Percentiles rank a stretch among this genome's conserved stretches.
phyloP scores from a whole-genome alignment of 148 eudicot species.

The Vaccinium myrtillus region DNA sequence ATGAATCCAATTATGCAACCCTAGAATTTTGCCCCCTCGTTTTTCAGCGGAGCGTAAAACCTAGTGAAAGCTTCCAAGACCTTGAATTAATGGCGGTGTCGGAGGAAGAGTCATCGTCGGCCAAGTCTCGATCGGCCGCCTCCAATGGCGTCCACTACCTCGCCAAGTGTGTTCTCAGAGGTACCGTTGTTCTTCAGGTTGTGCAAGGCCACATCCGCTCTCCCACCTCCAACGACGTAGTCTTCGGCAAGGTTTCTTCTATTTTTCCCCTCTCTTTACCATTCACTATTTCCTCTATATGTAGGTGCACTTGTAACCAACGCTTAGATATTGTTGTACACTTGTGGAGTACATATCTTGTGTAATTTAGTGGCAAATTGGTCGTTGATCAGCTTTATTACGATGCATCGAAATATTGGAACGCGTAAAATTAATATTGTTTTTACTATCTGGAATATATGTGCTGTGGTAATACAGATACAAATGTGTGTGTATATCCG shows the following conservation, averaged over 20 bases:
- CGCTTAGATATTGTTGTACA: neutral
- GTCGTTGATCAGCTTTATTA: neutral
- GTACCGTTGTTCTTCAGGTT: conserved; percentile 81
- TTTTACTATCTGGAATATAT: too few species aligned
- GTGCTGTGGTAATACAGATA: neutral
- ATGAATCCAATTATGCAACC: neutral
- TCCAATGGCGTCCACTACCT: conserved; percentile 59
- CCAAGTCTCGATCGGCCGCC: conserved; percentile 36
- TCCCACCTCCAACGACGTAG: conserved; percentile 67
- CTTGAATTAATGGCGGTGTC: conserved; percentile 58
- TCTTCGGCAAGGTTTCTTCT: conserved; percentile 65
- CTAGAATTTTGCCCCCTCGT: neutral
- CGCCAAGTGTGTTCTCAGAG: conserved; percentile 74
- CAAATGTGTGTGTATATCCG: neutral
- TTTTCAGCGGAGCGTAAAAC: neutral
- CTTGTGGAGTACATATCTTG: neutral
- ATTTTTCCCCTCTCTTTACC: neutral
- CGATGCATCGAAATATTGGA: neutral
- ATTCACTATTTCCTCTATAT: neutral
- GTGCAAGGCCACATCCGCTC: conserved; percentile 77
- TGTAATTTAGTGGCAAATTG: neutral
- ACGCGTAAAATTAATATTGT: neutral
- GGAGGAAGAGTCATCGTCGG: conserved; percentile 72
- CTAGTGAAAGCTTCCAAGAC: neutral
- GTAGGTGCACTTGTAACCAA: neutral